Base-by-base conservation (phyloP, 1,139 yeast species). In the Diutina catenulata region DNA sequence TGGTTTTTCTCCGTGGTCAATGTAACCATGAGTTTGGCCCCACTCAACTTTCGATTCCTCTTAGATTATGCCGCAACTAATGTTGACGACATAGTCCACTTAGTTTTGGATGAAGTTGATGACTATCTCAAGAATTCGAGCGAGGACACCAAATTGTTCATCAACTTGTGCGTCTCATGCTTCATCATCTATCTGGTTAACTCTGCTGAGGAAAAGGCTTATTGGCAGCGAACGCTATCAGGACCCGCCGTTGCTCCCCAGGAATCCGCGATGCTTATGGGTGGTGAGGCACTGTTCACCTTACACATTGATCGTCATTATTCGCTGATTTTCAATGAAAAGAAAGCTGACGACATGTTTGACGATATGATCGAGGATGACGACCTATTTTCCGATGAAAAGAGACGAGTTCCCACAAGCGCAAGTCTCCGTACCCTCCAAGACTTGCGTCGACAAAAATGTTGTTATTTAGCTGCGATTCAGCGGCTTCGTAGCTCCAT, bases 311-410 rank as follows among this genome's bases (percentile, higher is more conserved):
- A 43, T 21, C 37, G 40, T 24, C 49, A 46, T 39, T 41, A 39
- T 36, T 41, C 47, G 19, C 39, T 45, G 9, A 42, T 46, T 3
- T 46, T 46, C 38, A 42, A 45, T 23, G 43, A 39, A 26, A 18
- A 31, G 35, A 31, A 31, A 21, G 1, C 25, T 9, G 35, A 31
- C 14, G 25, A 21, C 14, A 13, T 8, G 5, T 10, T 31, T 21
- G 23, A 19, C 10, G 35, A 31, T 21, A 20, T 24, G 23, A 18
- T 20, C 33, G 26, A 32, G 14, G 26, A 22, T 22, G 39, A 38
- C 16, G 39, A 38, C n/a, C 20, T 38, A 8, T 38, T 38, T 22
- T 18, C 11, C 14, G 39, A 38, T 2, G 16, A 26, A 25, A 33
- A 33, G 24, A 11, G 13, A 15, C 35, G 35, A 18, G 14, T 31